phyloP scores from a whole-genome alignment of 1,284 basidiomycete species.

The Gomphus sp. region DNA sequence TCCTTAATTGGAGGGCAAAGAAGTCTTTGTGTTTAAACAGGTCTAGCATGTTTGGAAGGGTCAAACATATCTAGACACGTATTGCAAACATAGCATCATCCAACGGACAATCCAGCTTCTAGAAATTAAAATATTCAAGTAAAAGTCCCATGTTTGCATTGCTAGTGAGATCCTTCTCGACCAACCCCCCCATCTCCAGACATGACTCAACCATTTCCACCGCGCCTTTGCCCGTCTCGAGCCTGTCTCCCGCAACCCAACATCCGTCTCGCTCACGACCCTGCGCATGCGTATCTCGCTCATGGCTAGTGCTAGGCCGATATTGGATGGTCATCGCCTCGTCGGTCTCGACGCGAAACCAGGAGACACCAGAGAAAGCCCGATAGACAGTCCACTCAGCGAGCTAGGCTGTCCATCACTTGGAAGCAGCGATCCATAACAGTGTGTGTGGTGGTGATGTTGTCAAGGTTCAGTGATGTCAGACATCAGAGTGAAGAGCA shows the following conservation, averaged over 20 bases:
- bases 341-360: conserved; percentile 46
- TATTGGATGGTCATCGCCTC: conserved; percentile 31
- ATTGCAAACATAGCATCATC: too few relatives aligned
- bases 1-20: too few relatives aligned
- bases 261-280: conserved; percentile 42
- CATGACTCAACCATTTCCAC: conserved; percentile 29
- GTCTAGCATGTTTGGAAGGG: too few relatives aligned
- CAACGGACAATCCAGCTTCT: too few relatives aligned
- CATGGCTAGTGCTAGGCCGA: conserved; percentile 17
- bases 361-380: conserved; percentile 65
- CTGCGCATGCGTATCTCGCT: conserved; percentile 25
- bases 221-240: conserved; percentile 22
- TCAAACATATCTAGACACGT: too few relatives aligned
- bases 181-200: conserved; percentile 13
- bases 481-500: too few relatives aligned
- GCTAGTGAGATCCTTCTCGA: not conserved
- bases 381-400: conserved; percentile 56
- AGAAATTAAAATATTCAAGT: not conserved
- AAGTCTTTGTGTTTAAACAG: too few relatives aligned
- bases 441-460: too few relatives aligned
- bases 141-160: not conserved
- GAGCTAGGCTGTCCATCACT: conserved; percentile 1
- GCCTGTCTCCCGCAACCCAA: conserved; percentile 14
- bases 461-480: too few relatives aligned
- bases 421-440: conserved; percentile 18